Evolutionary conservation across 352 stramenopile genomes (phyloP).

Genomic region (Phytopythium aichiense): DNA sequence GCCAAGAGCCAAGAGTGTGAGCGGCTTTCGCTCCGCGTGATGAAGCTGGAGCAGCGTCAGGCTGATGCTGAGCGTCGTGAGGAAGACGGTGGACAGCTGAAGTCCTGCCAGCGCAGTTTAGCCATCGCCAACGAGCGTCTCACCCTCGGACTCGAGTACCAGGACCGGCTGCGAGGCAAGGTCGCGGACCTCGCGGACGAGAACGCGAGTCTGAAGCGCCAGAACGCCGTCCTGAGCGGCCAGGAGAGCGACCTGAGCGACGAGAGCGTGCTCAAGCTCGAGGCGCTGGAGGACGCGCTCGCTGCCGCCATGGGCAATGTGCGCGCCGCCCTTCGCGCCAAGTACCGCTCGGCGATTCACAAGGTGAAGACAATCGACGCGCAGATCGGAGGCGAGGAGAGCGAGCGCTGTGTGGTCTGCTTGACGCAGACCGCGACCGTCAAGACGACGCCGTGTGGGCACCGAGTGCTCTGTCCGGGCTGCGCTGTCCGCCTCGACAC

Average conservation of each 20-base stretch:
- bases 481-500: constrained; percentile 45
- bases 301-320: constrained; percentile 22
- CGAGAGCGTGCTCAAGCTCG: constrained; percentile 32
- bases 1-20: constrained; percentile 43
- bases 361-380: constrained; percentile 1
- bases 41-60: constrained; percentile 15
- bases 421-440: constrained; percentile 41
- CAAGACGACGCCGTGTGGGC: constrained; percentile 49
- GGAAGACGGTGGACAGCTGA: constrained; percentile 21
- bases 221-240: constrained; percentile 18
- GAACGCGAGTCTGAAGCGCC: constrained; percentile 19
- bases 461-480: constrained; percentile 53
- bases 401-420: constrained; percentile 51
- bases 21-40: constrained; percentile 21
- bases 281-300: constrained; percentile 35
- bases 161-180: constrained; percentile 24
- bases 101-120: constrained; percentile 24
- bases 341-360: constrained; percentile 22
- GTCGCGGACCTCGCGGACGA: constrained; percentile 17
- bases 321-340: constrained; percentile 19
- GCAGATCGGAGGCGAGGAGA: constrained; percentile 4
- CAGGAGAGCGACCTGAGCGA: constrained; percentile 18
- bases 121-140: constrained; percentile 28
- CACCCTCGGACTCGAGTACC: constrained; percentile 21
- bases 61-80: constrained; percentile 16